Base-by-base conservation (phyloP, 2,329 filamentous ascomycete genomes). In the Canariomyces notabilis region DNA sequence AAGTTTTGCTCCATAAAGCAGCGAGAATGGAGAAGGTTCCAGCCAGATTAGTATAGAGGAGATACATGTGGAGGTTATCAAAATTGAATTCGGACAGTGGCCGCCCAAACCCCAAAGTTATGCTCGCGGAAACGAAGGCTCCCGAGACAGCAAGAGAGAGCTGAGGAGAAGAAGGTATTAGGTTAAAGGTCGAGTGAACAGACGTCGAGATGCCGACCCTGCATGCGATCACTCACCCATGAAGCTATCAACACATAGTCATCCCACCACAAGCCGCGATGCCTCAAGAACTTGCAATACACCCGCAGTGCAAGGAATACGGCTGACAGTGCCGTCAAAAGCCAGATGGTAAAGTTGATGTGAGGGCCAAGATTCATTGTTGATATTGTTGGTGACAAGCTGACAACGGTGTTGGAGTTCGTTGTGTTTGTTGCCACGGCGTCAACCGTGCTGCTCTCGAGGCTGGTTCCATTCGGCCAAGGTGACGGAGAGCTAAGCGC, bases 1-100 rank as follows among this genome's bases (percentile, higher is more conserved):
- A 63, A 1, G 61, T 65, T 50, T 67, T 67, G 43, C 58, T 61
- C 61, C 58, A 62, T 3, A 59, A 46, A 2, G 62, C 62, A 3
- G 62, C 62, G 6, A 63, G 50, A 37, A 65, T 62, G 26, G 59
- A 62, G 42, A 64, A 64, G 38, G 59, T 59, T 15, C 57, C 57
- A 1, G 56, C 52, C 18, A 59, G 33, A 46, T 57, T 57, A 36
- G 43, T 50, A 9, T 46, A 48, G 9, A 56, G 35, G 5, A 57
- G 47, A 22, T 49, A 57, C 8, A 44, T 20, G 11, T 52, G 40
- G 12, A 58, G 49, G 16, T 53, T 46, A 5, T 44, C 15, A 14
- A 45, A 45, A 42, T 58, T 50, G 51, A 59, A 59, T 18, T 55
- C 44, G 5, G 41, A 49, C 5, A 57, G 39, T 6, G 56, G 55